Evolutionary conservation across 1,284 basidiomycete species (phyloP).

Genomic region (Pterulicium gracile): DNA sequence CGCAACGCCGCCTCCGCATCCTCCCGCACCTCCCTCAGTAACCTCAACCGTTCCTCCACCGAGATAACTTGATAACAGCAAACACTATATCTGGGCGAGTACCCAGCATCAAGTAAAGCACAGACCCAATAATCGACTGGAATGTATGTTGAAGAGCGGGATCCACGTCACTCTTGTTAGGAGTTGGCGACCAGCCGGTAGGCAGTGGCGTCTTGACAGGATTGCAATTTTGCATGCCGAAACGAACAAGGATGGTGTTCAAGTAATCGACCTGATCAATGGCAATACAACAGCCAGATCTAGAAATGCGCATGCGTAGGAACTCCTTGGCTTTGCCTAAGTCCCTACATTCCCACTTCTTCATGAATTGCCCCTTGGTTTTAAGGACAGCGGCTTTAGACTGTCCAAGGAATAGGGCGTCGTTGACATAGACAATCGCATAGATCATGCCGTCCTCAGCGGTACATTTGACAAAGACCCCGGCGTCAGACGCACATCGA

Average conservation of each 20-base stretch:
- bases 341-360: constrained; percentile 17
- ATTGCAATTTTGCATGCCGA: constrained; percentile 6
- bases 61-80: constrained; percentile 7
- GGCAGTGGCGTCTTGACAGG: constrained; percentile 8
- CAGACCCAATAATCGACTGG: constrained; percentile 14
- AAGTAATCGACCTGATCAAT: constrained; percentile 8
- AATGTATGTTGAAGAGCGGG: constrained; percentile 6
- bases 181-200: constrained; percentile 4
- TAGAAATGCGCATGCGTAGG: constrained; percentile 14
- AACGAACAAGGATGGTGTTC: constrained; percentile 5
- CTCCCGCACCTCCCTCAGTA: no score
- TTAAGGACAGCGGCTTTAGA: neutral
- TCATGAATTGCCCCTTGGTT: constrained; percentile 10
- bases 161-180: constrained; percentile 4
- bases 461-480: constrained; percentile 14
- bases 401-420: constrained; percentile 12
- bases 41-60: no score
- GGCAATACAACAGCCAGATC: neutral
- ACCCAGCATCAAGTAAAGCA: constrained; percentile 15
- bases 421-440: constrained; percentile 15
- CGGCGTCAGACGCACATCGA: constrained; percentile 12
- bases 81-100: constrained; percentile 15
- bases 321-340: constrained; percentile 14
- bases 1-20: no score
- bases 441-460: constrained; percentile 10